Base-by-base conservation (phyloP, 1,284 basidiomycete genomes). In the Tylopilus sp. region DNA sequence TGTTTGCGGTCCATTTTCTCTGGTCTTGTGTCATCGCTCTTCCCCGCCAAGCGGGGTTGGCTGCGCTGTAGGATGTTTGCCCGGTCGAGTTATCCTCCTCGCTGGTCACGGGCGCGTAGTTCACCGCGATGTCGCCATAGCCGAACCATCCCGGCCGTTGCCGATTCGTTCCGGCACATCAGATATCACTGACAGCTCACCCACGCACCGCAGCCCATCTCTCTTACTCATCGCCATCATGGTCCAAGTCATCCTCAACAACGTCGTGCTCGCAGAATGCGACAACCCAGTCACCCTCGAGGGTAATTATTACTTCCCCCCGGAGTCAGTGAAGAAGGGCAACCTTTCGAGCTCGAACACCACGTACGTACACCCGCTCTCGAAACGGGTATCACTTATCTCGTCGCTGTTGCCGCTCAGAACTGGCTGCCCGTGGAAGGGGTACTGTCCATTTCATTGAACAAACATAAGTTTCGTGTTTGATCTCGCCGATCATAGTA, bases 301-400 rank as follows among this genome's bases (percentile, higher is more conserved):
- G 59, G 74, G 74, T 8, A 86, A 83, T 56, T 78, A 84, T 54
- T 86, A 87, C 65, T 86, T 86, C 60, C 82, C 85, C 4, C 77
- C 78, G 0, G 61, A 69, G 5, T 68, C 75, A 6, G 69, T 86
- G 18, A 71, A 73, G 34, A 70, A 60, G 28, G 62, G 64, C 1
- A 50, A 71, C 8, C 71, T 85, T 51, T 71, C 53, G 8, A 59
- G 69, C 21, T 85, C 84, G 1, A 56, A 65, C 34, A 84, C 81
- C 0, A 72, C 68, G 76, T 82, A 58, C 56, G 59, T 31, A 71
- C 56, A 6, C 35, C 45, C 7, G 39, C n/a, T 41, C 28, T 18
- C 40, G 44, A 49, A 33, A 18, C 42, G 4, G n/a, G 19, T 15
- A 30, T 44, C 44, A 25, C 30, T 34, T 31, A 34, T 38, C 47